Conservation (phyloP, 768 basidiomycete genomes). For the Mycena albidolilacea region DNA sequence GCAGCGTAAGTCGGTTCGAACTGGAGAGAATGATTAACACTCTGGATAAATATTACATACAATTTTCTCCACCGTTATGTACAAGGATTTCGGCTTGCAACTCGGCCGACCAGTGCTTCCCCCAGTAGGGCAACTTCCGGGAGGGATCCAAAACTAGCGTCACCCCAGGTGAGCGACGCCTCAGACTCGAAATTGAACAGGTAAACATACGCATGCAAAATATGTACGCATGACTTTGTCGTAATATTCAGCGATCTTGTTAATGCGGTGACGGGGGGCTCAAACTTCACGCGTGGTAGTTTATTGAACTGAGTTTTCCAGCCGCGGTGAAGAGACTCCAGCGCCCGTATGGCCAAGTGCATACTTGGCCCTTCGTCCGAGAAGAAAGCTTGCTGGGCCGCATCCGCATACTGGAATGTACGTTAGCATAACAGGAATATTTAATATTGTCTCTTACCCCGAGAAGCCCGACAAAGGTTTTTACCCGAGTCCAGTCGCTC, state of each 20-base stretch:
- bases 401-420: conserved; percentile 45
- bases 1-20: conserved; percentile 7
- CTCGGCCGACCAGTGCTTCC: too few species aligned
- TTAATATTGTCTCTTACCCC: conserved; percentile 35
- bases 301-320: conserved; percentile 41
- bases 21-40: neutral
- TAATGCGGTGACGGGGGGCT: conserved; percentile 42
- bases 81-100: neutral
- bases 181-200: neutral
- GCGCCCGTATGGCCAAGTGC: conserved; percentile 48
- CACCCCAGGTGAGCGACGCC: neutral
- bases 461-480: conserved; percentile 39
- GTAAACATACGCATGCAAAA: conserved; percentile 43
- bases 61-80: conserved; percentile 1
- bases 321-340: conserved; percentile 48
- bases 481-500: conserved; percentile 45
- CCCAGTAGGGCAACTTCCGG: neutral
- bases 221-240: conserved; percentile 49
- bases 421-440: neutral
- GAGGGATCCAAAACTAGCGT: conserved; percentile 12
- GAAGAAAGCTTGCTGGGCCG: conserved; percentile 52
- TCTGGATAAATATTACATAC: neutral
- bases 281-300: conserved; percentile 41
- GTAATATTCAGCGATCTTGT: conserved; percentile 51
- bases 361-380: conserved; percentile 46